A percentile compares a stretch with the other conserved stretches of the same genome.
Conservation (phyloP, 305 asterid species). For the Rubia peregrina region DNA sequence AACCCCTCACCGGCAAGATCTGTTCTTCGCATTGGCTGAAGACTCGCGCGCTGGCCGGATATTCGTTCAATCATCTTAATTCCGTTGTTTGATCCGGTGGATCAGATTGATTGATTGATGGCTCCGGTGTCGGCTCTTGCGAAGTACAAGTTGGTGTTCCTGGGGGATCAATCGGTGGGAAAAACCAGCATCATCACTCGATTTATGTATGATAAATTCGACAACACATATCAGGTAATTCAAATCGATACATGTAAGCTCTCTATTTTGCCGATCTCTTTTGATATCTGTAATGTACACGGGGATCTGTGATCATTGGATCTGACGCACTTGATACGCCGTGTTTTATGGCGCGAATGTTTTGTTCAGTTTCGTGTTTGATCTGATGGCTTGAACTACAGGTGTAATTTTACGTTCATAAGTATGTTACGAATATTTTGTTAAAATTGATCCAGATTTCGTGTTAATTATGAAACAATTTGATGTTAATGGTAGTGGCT, state of each 20-base stretch:
- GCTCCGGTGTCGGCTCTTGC: conserved; percentile 50
- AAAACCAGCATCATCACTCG: conserved; percentile 94
- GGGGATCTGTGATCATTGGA: conserved; percentile 3
- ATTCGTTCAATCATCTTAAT: not conserved
- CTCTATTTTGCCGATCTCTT: not conserved
- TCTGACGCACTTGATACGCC: conserved; percentile 8
- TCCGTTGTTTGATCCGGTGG: conserved; percentile 1
- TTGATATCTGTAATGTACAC: not conserved
- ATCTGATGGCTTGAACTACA: not conserved
- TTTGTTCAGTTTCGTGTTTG: not conserved
- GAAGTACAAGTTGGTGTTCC: conserved; percentile 68
- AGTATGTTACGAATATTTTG: not conserved
- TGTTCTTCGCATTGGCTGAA: conserved; percentile 10
- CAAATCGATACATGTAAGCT: not conserved
- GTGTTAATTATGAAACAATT: not conserved
- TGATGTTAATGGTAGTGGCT: not conserved
- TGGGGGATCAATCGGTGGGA: conserved; percentile 92
- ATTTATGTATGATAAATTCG: conserved; percentile 90
- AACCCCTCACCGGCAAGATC: conserved; percentile 18
- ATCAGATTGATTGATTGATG: conserved; percentile 22
- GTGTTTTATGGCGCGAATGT: not conserved
- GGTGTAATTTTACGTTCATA: not conserved
- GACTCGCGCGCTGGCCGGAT: conserved; percentile 11
- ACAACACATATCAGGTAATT: conserved; percentile 72
- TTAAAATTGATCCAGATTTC: not conserved